phyloP scores from a whole-genome alignment of 108 stramenopile genomes.

The Skeletonema grethae region DNA sequence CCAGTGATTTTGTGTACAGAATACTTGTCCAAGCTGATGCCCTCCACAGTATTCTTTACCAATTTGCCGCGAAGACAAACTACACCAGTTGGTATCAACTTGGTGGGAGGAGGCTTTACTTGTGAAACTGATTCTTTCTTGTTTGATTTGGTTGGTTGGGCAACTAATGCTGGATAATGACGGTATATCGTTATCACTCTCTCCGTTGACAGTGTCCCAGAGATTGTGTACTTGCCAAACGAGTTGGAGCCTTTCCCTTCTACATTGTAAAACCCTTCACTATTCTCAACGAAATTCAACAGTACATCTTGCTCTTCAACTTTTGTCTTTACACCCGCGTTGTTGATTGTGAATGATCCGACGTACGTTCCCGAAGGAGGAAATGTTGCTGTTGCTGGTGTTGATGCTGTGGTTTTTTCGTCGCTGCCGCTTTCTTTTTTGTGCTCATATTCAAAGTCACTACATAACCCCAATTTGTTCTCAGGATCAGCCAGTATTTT shows the following conservation, averaged over 20 bases:
- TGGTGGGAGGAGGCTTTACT: constrained; percentile 45
- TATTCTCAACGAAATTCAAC: constrained; percentile 77
- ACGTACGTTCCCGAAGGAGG: constrained; percentile 59
- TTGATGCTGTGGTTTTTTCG: neutral
- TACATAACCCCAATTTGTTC: constrained; percentile 61
- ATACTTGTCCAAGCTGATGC: constrained; percentile 52
- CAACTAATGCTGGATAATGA: neutral
- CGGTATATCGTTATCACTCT: constrained; percentile 78
- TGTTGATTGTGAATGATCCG: constrained; percentile 77
- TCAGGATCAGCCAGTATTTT: constrained; percentile 71
- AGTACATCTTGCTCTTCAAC: constrained; percentile 75
- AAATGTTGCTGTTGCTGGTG: neutral
- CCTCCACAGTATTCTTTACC: constrained; percentile 51
- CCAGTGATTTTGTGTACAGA: constrained; percentile 73
- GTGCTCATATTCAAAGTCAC: constrained; percentile 79
- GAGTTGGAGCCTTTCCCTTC: constrained; percentile 80
- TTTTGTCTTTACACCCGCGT: constrained; percentile 59
- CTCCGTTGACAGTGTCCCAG: constrained; percentile 63
- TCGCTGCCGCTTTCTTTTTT: constrained; percentile 4
- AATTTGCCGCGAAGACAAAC: constrained; percentile 78
- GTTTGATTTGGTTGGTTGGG: neutral
- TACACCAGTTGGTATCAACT: constrained; percentile 56
- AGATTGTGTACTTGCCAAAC: constrained; percentile 87
- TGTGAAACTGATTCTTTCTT: neutral
- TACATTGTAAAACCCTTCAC: constrained; percentile 81